Conservation (phyloP, 495 filamentous ascomycete genomes). For the Aspergillus leporis region DNA sequence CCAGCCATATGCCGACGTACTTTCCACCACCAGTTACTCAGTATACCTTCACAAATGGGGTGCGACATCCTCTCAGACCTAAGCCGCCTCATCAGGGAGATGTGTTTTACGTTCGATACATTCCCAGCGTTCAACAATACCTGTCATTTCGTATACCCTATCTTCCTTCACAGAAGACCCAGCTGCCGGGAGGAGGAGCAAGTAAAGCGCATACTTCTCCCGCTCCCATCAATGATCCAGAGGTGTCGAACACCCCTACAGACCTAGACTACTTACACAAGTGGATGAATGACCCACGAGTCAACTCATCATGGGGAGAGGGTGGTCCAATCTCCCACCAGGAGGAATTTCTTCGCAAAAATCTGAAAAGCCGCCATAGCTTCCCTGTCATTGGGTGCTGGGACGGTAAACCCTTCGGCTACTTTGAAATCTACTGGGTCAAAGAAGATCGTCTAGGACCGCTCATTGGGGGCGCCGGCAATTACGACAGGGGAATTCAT, state of each 20-base stretch:
- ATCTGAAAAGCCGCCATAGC: conserved; percentile 66
- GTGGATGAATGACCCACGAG: conserved; percentile 90
- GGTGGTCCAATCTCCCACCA: conserved; percentile 62
- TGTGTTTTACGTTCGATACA: conserved; percentile 83
- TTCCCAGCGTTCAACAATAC: conserved; percentile 80
- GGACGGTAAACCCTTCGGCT: conserved; percentile 95
- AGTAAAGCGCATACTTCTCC: not conserved
- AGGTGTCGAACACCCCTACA: conserved; percentile 33
- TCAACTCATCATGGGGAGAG: conserved; percentile 78
- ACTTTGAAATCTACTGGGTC: conserved; percentile 98
- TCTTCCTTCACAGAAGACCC: conserved; percentile 22
- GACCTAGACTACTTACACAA: conserved; percentile 78
- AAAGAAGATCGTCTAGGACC: conserved; percentile 83
- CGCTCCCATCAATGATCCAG: conserved; percentile 16
- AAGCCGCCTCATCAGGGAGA: conserved; percentile 88
- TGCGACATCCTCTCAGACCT: conserved; percentile 84
- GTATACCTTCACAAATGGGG: conserved; percentile 73
- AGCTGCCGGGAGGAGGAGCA: not conserved
- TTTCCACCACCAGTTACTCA: conserved; percentile 81
- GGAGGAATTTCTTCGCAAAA: conserved; percentile 66
- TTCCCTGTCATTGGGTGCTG: conserved; percentile 93
- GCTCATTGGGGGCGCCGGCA: conserved; percentile 61
- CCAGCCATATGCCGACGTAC: conserved; percentile 83
- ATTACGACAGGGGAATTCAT: conserved; percentile 89
- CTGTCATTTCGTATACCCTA: conserved; percentile 82